Base-by-base conservation (phyloP, 2,329 filamentous ascomycete species). In the Claviceps purpurea region DNA sequence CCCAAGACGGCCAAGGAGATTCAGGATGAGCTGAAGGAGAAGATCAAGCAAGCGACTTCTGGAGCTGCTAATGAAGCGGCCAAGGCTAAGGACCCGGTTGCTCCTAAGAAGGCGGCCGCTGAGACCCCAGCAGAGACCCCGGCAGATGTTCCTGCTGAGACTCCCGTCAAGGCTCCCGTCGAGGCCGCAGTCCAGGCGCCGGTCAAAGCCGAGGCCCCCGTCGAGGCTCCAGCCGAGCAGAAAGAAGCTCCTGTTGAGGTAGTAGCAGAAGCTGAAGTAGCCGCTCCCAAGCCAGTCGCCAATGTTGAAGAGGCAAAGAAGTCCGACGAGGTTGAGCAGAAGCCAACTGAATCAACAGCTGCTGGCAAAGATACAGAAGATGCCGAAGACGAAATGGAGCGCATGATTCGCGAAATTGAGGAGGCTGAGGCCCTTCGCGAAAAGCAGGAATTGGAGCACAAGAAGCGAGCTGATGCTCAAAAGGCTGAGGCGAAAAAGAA, bases 1-100 rank as follows among this genome's bases (percentile, higher is more conserved):
- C 73, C 72, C 43, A 93, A 93, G 76, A 85, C 85, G 1, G 79
- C 81, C 39, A 85, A 91, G 65, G 86, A 95, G 69, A 88, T 88
- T 56, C 84, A 84, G 54, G 81, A 87, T 58, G 89, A 95, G 69
- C 86, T 90, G 62, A 85, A 85, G 67, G 82, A 86, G 65, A 84
- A 88, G 64, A 84, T 95, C 63, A 81, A 83, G 63, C 78, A 79
- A 50, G 80, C 81, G 52, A 73, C 73, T 2, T 66, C 69, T 50
- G 65, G 63, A 20, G 59, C 64, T 26, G 58, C 62, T 18, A 58
- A 53, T 26, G 59, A 59, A 22, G 65, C 65, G 55, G 57, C 63
- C 24, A 62, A 63, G 54, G 57, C 61, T 24, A 62, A 54, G 52
- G 47, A 56, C n/a, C 47, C 45, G 61, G 59, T 59, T 34, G 53